phyloP scores from a whole-genome alignment of 2,329 filamentous ascomycete genomes.

The Beauveria australis region DNA sequence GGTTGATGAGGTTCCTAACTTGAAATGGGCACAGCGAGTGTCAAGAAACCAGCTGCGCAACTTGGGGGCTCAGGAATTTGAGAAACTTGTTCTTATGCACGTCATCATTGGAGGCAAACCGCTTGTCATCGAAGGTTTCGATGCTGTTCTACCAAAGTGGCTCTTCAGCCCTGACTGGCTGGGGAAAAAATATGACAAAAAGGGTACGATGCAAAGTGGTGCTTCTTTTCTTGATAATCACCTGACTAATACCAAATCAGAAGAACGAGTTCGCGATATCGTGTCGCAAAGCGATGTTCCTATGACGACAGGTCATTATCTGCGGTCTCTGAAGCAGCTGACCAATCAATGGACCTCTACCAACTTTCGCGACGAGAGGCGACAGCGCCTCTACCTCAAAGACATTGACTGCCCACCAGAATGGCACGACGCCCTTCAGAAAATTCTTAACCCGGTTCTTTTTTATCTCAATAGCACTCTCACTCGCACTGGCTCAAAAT shows the following conservation, averaged over 20 bases:
- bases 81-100: constrained; percentile 74
- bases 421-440: constrained; percentile 74
- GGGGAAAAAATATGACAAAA: constrained; percentile 67
- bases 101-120: constrained; percentile 82
- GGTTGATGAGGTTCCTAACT: constrained; percentile 73
- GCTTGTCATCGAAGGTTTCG: constrained; percentile 84
- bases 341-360: constrained; percentile 70
- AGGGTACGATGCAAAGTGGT: constrained; percentile 46
- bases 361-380: constrained; percentile 69
- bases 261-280: constrained; percentile 79
- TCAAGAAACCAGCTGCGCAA: constrained; percentile 69
- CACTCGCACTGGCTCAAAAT: constrained; percentile 25
- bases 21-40: constrained; percentile 78
- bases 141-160: constrained; percentile 62
- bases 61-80: constrained; percentile 70
- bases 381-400: constrained; percentile 88
- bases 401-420: constrained; percentile 90
- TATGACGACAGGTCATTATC: constrained; percentile 83
- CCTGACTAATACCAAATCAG: constrained; percentile 34
- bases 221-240: not conserved
- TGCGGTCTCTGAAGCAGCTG: constrained; percentile 77
- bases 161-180: constrained; percentile 80
- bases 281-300: constrained; percentile 63
- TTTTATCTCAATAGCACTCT: constrained; percentile 87
- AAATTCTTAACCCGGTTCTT: constrained; percentile 69